A percentile compares a stretch with the other conserved stretches of the same genome.
phyloP scores from a whole-genome alignment of 768 basidiomycete species.

The Kwoniella sp. region DNA sequence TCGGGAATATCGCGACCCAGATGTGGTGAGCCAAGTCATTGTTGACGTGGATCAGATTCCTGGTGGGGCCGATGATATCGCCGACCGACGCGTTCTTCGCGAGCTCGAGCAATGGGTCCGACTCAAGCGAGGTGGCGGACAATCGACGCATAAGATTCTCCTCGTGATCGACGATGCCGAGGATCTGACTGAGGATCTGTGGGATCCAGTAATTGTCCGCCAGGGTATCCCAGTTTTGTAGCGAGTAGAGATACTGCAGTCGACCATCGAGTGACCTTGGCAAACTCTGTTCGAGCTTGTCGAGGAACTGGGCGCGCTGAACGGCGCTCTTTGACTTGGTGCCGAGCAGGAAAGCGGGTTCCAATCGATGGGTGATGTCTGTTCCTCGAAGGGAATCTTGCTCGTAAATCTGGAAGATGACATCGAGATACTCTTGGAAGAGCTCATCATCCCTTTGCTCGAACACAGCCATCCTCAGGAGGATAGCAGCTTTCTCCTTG shows the following conservation, averaged over 20 bases:
- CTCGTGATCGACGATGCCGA: slow-evolving; percentile 61
- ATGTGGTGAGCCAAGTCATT: slow-evolving; percentile 68
- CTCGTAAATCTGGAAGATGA: slow-evolving; percentile 92
- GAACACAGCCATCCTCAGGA: slow-evolving; percentile 81
- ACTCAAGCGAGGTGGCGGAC: slow-evolving; percentile 13
- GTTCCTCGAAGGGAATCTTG: slow-evolving; percentile 78
- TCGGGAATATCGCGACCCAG: slow-evolving; percentile 83
- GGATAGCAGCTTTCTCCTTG: slow-evolving; percentile 85
- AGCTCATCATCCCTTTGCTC: slow-evolving; percentile 68
- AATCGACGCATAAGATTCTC: slow-evolving; percentile 37
- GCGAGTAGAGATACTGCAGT: slow-evolving; percentile 80
- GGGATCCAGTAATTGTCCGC: slow-evolving; percentile 92
- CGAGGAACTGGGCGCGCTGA: slow-evolving; percentile 79
- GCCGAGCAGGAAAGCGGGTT: slow-evolving; percentile 87
- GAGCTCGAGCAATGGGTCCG: slow-evolving; percentile 23
- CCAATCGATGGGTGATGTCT: slow-evolving; percentile 86
- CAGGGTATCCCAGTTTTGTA: slow-evolving; percentile 91
- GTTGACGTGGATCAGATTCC: slow-evolving; percentile 77
- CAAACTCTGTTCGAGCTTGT: slow-evolving; percentile 81
- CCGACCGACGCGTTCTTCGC: slow-evolving; percentile 41
- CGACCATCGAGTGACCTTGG: slow-evolving; percentile 76
- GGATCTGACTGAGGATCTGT: slow-evolving; percentile 78
- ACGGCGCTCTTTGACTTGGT: slow-evolving; percentile 74
- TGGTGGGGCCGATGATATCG: slow-evolving; percentile 67
- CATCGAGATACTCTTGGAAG: slow-evolving; percentile 75